Base-by-base conservation (phyloP, 768 basidiomycete genomes). In the Naganishia vishniacii region DNA sequence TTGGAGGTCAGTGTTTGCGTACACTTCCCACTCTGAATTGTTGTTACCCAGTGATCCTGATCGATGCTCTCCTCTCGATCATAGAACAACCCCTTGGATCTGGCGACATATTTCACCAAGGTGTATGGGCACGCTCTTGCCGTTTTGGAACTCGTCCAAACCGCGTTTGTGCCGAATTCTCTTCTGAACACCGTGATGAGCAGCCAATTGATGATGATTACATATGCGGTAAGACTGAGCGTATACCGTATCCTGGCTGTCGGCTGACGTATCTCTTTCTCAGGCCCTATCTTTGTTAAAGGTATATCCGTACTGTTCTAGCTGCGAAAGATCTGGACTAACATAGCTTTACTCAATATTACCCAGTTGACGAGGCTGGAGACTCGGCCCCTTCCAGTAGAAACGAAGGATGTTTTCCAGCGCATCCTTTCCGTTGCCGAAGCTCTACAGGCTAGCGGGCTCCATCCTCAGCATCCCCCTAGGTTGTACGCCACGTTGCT, bases 181-280 rank as follows among this genome's bases (percentile, higher is more conserved):
- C 87, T 81, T 70, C 79, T 95, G 75, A 86, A 82, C 67, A 92
- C 89, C 76, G 84, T 88, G 0, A 88, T 91, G 4, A 93, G 97
- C 76, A 88, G 89, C 4, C 87, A 88, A 70, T 93, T 89, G 67
- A 92, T 98, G 11, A 87, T 89, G 80, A 84, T 84, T 45, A 88
- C 88, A 18, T 95, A 98, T 77, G 92, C 91, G 0, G 88, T 97
- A 7, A 56, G 53, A 32, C 49, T 13, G 31, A 15, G 16, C 49
- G n/a, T 5, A 16, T 20, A 13, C 20, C 20, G 12, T 5, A 16
- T 37, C 11, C 20, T 13, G 28, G 23, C 23, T 9, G 13, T 32
- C 53, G n/a, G 23, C 34, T 56, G n/a, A 56, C 53, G 34, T 3
- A 6, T 0, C 11, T 41, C 20, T 9, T n/a, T 15, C 9, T 9